Evolutionary conservation across 139 green algal genomes (phyloP), one percentile per base, ranked within the genome.

Genomic region (Chlorokybus atmophyticus): DNA sequence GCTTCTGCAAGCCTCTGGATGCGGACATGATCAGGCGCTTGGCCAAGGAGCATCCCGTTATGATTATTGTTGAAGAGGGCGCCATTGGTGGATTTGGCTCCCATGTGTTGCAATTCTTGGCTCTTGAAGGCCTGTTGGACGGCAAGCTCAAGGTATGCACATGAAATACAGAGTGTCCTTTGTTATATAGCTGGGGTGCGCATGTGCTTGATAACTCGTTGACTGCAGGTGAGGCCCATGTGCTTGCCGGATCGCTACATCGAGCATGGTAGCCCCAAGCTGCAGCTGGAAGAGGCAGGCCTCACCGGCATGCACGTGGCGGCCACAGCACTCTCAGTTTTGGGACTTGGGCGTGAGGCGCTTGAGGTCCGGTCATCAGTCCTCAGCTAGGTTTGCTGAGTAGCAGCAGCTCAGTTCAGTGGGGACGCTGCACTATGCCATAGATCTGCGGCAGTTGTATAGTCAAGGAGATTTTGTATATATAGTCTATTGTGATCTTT

Each of bases 1-100:
- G 90, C 31, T 99, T 96, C 75, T 97, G 89, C 85, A 99, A 99
- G 77, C 92, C 92, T 4, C 80, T 99, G 31, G 91, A 99, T 75
- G 83, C 67, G 0, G 53, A 72, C 30, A 73, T 97, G 25, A 76
- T 83, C 35, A 66, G 73, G 7, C 62, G 57, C n/a, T 41, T 87
- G 31, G 87, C 80, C 5, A 79, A 67, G 30, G 73, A 96, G 68
- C 91, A 98, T 71, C 59, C 71, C 1, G 79, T 86, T 21, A 78
- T 98, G 72, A 87, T 98, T 66, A 93, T 75, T 19, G 83, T 98
- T 10, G 92, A 99, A 75, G 92, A 99, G 81, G 87, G 86, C 21
- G 74, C 82, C 25, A 89, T 98, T 31, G 92, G 92, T 35, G 92
- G 92, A 25, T 99, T 99, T 72, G 85, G 78, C 10, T 79, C 86